Base-by-base conservation (phyloP, 768 basidiomycete genomes). In the Leccinum truebloodii region DNA sequence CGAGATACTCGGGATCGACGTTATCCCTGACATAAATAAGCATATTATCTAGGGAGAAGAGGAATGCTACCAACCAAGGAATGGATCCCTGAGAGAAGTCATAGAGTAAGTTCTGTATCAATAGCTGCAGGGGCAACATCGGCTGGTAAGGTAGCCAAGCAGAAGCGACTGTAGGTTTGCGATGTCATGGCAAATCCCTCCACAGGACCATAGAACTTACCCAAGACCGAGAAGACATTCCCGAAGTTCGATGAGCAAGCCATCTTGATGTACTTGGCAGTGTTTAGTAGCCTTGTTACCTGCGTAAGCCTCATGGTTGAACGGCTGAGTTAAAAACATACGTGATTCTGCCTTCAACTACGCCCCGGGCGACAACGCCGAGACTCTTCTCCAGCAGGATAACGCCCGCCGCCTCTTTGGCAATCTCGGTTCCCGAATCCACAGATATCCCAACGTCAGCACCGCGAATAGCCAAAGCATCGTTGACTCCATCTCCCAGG, bases 121-220 rank as follows among this genome's bases (percentile, higher is more conserved):
- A 64, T 8, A 75, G 37, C 39, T 75, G 74, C 37, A 75, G 37
- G 12, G 76, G 73, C 26, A 69, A 58, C 76, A 76, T 76, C 3
- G 76, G 75, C 50, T 76, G 70, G 54, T 77, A 77, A 28, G 75
- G 76, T 30, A 76, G 34, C 76, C 76, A 76, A 52, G 73, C 75
- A 34, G 75, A 77, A 51, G 75, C 76, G 44, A 76, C 72, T 72
- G 37, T 24, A 37, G 50, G 14, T 46, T 54, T 20, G 7, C 48
- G 16, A 26, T 30, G 22, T 66, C 20, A 63, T 22, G 9, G 22
- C 3, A 30, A 37, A 8, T 32, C 1, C 52, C 18, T 20, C 14
- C 28, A 7, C 7, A 24, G 39, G 34, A 61, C 20, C 12, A 55
- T 18, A 22, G 1, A 49, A 61, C 71, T 8, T 58, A 75, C 72